A percentile compares a stretch with the other conserved stretches of the same genome.
Evolutionary conservation across 2,329 filamentous ascomycete species (phyloP).

Genomic region (Aspergillus melleus): DNA sequence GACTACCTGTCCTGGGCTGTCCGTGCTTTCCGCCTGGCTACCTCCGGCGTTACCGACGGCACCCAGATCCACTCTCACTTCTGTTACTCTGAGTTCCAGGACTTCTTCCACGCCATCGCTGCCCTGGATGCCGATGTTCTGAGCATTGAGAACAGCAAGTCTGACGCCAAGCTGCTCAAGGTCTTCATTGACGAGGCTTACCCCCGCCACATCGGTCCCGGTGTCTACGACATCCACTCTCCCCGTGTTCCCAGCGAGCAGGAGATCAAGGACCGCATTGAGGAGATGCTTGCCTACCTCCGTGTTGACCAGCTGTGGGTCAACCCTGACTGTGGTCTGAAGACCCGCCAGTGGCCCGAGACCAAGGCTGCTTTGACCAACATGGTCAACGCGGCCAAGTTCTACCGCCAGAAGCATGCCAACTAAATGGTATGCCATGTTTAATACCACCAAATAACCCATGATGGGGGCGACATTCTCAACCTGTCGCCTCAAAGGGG

Average conservation of each 20-base stretch:
- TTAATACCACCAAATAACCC: constrained; percentile 18
- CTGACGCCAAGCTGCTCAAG: constrained; percentile 96
- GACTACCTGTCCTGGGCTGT: constrained; percentile 98
- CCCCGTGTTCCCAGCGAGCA: constrained; percentile 95
- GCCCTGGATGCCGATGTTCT: constrained; percentile 97
- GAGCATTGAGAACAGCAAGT: constrained; percentile 99
- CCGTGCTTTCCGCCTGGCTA: constrained; percentile 94
- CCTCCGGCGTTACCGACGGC: constrained; percentile 86
- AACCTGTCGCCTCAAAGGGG: constrained; percentile 37
- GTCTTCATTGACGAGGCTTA: constrained; percentile 98
- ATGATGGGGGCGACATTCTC: constrained; percentile 36
- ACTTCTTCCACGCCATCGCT: constrained; percentile 99
- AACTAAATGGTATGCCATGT: constrained; percentile 21
- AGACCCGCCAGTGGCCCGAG: constrained; percentile 98
- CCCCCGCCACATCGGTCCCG: constrained; percentile 96
- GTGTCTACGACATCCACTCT: constrained; percentile 99
- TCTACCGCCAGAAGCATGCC: constrained; percentile 83
- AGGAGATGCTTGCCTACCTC: constrained; percentile 97
- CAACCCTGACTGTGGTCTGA: constrained; percentile 98
- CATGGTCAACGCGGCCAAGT: constrained; percentile 98
- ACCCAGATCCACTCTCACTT: constrained; percentile 99
- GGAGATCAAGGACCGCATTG: constrained; percentile 97
- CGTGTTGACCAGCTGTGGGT: constrained; percentile 99
- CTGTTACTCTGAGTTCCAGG: constrained; percentile 99
- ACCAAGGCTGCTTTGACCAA: constrained; percentile 94